phyloP scores from a whole-genome alignment of 441 rosid species.

The Gossypium davidsonii region DNA sequence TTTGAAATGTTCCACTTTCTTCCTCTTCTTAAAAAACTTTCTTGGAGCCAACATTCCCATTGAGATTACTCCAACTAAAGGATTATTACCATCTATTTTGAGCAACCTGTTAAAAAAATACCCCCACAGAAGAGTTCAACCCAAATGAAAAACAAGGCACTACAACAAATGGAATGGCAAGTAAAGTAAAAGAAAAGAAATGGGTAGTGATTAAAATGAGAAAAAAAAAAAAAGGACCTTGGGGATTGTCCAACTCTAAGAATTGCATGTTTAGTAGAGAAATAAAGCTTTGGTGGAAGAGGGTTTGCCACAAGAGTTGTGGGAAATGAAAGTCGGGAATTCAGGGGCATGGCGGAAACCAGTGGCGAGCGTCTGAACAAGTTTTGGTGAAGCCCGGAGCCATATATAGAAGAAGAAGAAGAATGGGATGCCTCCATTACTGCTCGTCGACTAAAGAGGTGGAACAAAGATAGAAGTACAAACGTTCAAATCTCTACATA shows the following conservation, averaged over 20 bases:
- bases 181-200: neutral
- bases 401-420: slow-evolving; percentile 2
- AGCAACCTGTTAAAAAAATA: slow-evolving; percentile 1
- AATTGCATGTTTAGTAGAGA: slow-evolving; percentile 2
- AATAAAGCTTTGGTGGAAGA: neutral
- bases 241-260: slow-evolving; percentile 8
- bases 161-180: neutral
- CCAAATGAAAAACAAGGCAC: neutral
- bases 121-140: neutral
- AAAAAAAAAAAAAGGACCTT: neutral
- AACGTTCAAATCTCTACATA: neutral
- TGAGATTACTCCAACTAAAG: slow-evolving; percentile 45
- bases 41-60: slow-evolving; percentile 81
- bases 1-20: slow-evolving; percentile 60
- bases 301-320: neutral
- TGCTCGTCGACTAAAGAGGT: neutral
- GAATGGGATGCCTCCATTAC: neutral
- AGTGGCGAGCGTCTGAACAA: neutral
- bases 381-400: neutral
- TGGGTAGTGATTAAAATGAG: slow-evolving; percentile 1
- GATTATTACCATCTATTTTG: neutral
- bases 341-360: neutral
- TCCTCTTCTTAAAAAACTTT: slow-evolving; percentile 67
- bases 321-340: neutral
- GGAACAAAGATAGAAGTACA: neutral